Percentiles rank a stretch among this genome's conserved stretches.
Conservation (phyloP, 2,329 filamentous ascomycete species). For the Kalaharituber pfeilii region DNA sequence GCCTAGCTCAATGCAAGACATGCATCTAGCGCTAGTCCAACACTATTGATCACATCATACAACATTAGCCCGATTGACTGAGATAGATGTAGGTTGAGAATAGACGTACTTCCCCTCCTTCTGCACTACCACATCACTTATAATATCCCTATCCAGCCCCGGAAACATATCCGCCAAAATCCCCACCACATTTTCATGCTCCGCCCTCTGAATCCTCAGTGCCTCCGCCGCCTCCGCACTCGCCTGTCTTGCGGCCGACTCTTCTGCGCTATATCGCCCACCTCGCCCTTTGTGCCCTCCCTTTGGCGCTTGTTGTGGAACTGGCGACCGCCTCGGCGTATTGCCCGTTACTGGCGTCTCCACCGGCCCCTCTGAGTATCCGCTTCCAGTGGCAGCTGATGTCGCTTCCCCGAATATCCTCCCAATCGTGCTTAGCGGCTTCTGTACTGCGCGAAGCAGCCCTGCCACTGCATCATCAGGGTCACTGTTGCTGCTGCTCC, state of each 20-base stretch:
- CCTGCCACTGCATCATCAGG: constrained; percentile 60
- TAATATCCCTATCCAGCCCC: constrained; percentile 79
- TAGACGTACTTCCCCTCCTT: constrained; percentile 73
- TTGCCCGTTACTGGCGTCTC: constrained; percentile 35
- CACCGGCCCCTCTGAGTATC: constrained; percentile 29
- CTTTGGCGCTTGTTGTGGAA: constrained; percentile 25
- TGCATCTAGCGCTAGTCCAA: constrained; percentile 70
- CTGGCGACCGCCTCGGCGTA: constrained; percentile 27
- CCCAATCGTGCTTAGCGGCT: constrained; percentile 76
- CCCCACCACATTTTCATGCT: constrained; percentile 83
- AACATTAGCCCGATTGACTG: constrained; percentile 6
- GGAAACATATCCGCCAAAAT: constrained; percentile 95
- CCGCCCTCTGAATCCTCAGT: constrained; percentile 59
- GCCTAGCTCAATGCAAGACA: constrained; percentile 50
- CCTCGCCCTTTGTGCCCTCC: constrained; percentile 25
- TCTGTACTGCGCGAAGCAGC: constrained; percentile 76
- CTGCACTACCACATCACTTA: constrained; percentile 88
- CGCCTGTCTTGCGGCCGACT: constrained; percentile 76
- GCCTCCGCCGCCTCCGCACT: constrained; percentile 82
- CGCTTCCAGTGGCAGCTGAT: constrained; percentile 16
- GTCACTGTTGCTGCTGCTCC: constrained; percentile 11
- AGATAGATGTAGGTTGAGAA: constrained; percentile 10
- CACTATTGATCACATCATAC: constrained; percentile 34
- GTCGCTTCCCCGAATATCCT: constrained; percentile 64
- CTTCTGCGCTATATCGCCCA: constrained; percentile 48